These are phyloP conservation scores for Dactylellina cionopaga DNA, from an alignment of 2,329 filamentous ascomycete species.

Conservation along the genomic window DNA sequence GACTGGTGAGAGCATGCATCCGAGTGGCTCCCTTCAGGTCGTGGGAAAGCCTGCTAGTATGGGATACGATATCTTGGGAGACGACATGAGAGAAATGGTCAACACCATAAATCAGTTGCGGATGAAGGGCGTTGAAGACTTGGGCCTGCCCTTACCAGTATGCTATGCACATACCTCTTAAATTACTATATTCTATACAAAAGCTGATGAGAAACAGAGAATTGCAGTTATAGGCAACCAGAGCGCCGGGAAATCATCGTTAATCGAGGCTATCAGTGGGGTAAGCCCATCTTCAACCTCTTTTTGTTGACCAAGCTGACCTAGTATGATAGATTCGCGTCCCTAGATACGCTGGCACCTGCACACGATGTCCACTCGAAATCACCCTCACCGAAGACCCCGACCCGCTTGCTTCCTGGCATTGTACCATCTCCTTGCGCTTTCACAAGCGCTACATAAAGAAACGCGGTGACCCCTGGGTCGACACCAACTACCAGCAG, in stretches of 20 bases:
- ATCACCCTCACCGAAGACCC: conserved; percentile 55
- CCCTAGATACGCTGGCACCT: conserved; percentile 56
- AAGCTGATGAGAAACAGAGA: conserved; percentile 10
- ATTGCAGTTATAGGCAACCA: conserved; percentile 57
- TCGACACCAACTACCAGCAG: conserved; percentile 53
- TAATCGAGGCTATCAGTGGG: conserved; percentile 57
- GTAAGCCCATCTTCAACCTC: conserved; percentile 30
- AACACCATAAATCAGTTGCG: conserved; percentile 56
- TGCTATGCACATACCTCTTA: not conserved
- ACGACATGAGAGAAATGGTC: conserved; percentile 57
- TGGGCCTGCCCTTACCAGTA: conserved; percentile 54
- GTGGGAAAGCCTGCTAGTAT: conserved; percentile 22
- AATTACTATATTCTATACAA: not conserved
- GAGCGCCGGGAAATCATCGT: conserved; percentile 56
- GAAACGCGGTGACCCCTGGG: conserved; percentile 54
- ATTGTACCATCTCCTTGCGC: conserved; percentile 55
- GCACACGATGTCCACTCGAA: conserved; percentile 56
- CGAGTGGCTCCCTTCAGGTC: not conserved
- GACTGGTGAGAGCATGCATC: not conserved
- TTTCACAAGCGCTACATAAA: conserved; percentile 55
- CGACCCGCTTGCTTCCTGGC: conserved; percentile 51
- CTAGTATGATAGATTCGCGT: conserved; percentile 55
- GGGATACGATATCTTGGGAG: conserved; percentile 54
- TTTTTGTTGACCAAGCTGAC: not conserved
- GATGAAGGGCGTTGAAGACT: conserved; percentile 55